phyloP scores from a whole-genome alignment of 371 early-diverging fungal species.

The Mucor ambiguus region DNA sequence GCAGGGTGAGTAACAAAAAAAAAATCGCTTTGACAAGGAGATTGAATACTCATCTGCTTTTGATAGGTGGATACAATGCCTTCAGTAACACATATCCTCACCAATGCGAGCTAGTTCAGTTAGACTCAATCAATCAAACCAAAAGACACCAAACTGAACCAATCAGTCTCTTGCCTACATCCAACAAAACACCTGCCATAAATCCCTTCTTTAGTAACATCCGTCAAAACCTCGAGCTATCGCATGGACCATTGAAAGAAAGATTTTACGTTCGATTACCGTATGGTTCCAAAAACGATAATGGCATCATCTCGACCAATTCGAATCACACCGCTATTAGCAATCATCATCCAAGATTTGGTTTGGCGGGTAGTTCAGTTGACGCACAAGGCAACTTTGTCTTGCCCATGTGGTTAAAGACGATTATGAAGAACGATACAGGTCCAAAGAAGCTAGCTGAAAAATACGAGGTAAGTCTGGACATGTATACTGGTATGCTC shows the following conservation, averaged over 20 bases:
- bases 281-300: neutral
- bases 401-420: constrained; percentile 26
- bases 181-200: neutral
- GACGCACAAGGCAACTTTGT: constrained; percentile 20
- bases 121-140: neutral
- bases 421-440: constrained; percentile 11
- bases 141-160: constrained; percentile 1
- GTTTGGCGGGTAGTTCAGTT: constrained; percentile 20
- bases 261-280: constrained; percentile 34
- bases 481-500: neutral
- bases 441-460: constrained; percentile 34
- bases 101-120: constrained; percentile 19
- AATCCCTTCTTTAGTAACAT: constrained; percentile 45
- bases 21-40: neutral
- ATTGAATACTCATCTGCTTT: neutral
- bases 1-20: constrained; percentile 15
- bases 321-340: neutral
- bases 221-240: constrained; percentile 40
- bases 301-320: neutral
- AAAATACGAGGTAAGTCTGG: constrained; percentile 29
- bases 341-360: constrained; percentile 22
- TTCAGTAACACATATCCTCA: constrained; percentile 26
- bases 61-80: constrained; percentile 33
- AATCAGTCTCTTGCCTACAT: constrained; percentile 6
- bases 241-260: constrained; percentile 35